Conservation (phyloP, 1,284 basidiomycete species). For the Volvariella volvacea region DNA sequence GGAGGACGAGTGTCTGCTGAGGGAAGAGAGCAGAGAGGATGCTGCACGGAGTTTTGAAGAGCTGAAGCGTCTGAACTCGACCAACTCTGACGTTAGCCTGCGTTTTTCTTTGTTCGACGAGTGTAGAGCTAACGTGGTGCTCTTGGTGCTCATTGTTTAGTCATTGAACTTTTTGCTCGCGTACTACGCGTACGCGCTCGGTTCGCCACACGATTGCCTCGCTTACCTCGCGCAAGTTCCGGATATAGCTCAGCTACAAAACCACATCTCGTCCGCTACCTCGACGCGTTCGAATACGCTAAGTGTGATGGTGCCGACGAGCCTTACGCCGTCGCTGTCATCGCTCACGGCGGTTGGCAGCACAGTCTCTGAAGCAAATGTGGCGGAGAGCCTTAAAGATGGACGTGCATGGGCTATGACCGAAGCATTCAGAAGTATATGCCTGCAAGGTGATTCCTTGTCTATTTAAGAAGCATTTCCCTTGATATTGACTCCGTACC, state of each 20-base stretch:
- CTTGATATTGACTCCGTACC: neutral
- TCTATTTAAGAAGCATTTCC: neutral
- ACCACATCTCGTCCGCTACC: constrained; percentile 37
- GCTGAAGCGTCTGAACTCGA: constrained; percentile 43
- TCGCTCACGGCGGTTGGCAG: constrained; percentile 43
- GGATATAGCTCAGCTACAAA: constrained; percentile 42
- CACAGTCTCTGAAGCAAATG: constrained; percentile 32
- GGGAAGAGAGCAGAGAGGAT: constrained; percentile 48
- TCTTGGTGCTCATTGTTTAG: constrained; percentile 23
- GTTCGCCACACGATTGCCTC: constrained; percentile 58
- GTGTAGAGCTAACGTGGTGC: neutral
- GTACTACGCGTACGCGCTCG: constrained; percentile 73
- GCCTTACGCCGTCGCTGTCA: constrained; percentile 11
- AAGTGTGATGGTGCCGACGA: constrained; percentile 15
- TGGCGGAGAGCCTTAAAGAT: constrained; percentile 48
- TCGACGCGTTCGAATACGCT: constrained; percentile 30
- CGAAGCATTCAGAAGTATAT: constrained; percentile 59
- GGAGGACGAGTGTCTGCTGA: constrained; percentile 49
- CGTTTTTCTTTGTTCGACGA: constrained; percentile 1
- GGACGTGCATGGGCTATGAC: constrained; percentile 59
- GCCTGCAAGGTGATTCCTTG: constrained; percentile 52
- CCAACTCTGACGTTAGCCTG: constrained; percentile 53
- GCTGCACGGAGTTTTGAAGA: constrained; percentile 41
- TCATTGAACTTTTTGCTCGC: constrained; percentile 59
- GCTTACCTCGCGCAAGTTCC: constrained; percentile 49